phyloP scores from a whole-genome alignment of 352 stramenopile species.

The Phytopythium cucurbitacearum region DNA sequence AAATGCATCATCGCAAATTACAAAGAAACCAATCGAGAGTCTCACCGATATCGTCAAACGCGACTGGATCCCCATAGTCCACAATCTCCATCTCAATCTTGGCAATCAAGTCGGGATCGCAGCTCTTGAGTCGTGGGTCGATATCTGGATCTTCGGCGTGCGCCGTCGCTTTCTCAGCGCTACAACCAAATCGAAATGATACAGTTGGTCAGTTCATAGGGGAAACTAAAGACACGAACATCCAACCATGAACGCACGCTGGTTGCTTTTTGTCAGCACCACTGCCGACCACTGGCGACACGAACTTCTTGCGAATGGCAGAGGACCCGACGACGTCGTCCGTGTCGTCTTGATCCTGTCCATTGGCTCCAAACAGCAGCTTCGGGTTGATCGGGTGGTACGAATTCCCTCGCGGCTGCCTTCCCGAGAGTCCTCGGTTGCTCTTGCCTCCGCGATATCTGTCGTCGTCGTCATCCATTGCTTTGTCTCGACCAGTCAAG shows the following conservation, averaged over 20 bases:
- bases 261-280: slow-evolving; percentile 18
- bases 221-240: background rate
- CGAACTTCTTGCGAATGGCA: slow-evolving; percentile 69
- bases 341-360: slow-evolving; percentile 18
- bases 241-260: slow-evolving; percentile 3
- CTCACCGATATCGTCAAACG: slow-evolving; percentile 96
- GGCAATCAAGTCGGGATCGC: slow-evolving; percentile 94
- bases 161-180: slow-evolving; percentile 10
- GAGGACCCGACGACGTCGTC: slow-evolving; percentile 20
- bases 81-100: slow-evolving; percentile 98
- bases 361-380: slow-evolving; percentile 45
- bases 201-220: background rate
- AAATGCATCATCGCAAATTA: background rate
- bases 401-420: slow-evolving; percentile 25
- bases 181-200: slow-evolving; percentile 4
- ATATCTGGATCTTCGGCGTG: slow-evolving; percentile 77
- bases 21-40: background rate
- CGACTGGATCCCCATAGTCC: slow-evolving; percentile 88
- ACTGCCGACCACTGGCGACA: slow-evolving; percentile 43
- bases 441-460: slow-evolving; percentile 8
- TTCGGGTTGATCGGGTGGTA: slow-evolving; percentile 81
- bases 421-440: slow-evolving; percentile 17
- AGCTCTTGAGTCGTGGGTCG: slow-evolving; percentile 91
- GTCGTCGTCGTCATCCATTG: slow-evolving; percentile 32
- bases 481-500: slow-evolving; percentile 28